phyloP scores from a whole-genome alignment of 2,329 filamentous ascomycete species.

The Colletotrichum shisoi region DNA sequence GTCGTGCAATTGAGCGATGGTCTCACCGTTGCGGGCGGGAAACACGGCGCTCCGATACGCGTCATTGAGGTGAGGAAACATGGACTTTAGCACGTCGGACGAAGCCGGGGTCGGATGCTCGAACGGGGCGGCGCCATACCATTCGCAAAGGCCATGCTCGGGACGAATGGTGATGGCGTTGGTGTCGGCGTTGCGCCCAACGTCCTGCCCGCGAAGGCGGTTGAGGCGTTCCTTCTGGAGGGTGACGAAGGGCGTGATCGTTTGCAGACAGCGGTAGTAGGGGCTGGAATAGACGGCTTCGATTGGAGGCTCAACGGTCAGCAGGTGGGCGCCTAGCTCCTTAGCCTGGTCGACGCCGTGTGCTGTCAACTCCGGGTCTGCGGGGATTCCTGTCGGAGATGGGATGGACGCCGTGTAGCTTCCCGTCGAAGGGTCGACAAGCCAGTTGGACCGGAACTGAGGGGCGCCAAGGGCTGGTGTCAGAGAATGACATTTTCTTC shows the following conservation, averaged over 20 bases:
- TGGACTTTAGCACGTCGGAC: slow-evolving; percentile 65
- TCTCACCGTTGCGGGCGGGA: slow-evolving; percentile 79
- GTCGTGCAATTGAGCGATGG: slow-evolving; percentile 79
- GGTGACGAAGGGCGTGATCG: slow-evolving; percentile 73
- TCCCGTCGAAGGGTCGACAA: slow-evolving; percentile 81
- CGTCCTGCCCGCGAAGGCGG: slow-evolving; percentile 29
- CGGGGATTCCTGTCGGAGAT: slow-evolving; percentile 86
- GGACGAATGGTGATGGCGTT: slow-evolving; percentile 57
- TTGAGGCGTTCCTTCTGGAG: slow-evolving; percentile 48
- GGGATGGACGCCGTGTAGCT: slow-evolving; percentile 75
- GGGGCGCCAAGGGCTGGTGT: slow-evolving; percentile 28
- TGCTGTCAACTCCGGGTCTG: slow-evolving; percentile 85
- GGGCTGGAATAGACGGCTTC: slow-evolving; percentile 83
- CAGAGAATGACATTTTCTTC: slow-evolving; percentile 24
- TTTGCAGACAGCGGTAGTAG: slow-evolving; percentile 88
- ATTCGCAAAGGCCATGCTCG: slow-evolving; percentile 76
- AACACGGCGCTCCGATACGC: slow-evolving; percentile 69
- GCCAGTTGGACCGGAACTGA: slow-evolving; percentile 91
- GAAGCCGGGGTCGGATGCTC: slow-evolving; percentile 81
- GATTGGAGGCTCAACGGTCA: slow-evolving; percentile 69
- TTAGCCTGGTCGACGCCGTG: slow-evolving; percentile 85
- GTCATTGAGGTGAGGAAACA: slow-evolving; percentile 71
- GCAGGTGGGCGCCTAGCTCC: slow-evolving; percentile 75
- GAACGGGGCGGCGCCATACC: slow-evolving; percentile 88
- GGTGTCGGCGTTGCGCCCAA: slow-evolving; percentile 15